A percentile compares a stretch with the other conserved stretches of the same genome.
Evolutionary conservation across 2,329 filamentous ascomycete genomes (phyloP).

Genomic region (Colletotrichum sojae): DNA sequence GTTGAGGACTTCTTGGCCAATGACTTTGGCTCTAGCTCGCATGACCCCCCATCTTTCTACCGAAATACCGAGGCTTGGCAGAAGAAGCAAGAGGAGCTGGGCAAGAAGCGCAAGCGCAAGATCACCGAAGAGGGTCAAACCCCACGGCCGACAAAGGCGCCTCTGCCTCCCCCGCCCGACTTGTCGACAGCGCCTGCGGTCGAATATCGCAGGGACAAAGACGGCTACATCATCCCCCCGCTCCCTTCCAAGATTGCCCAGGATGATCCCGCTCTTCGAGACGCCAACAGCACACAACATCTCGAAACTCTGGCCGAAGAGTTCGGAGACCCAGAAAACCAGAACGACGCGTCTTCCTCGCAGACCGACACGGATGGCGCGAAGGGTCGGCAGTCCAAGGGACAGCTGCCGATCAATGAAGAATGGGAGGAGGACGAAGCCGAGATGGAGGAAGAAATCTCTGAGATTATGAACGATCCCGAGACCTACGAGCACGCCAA

Average conservation of each 20-base stretch:
- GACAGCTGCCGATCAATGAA: slow-evolving; percentile 70
- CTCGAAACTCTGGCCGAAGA: slow-evolving; percentile 38
- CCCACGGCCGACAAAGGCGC: slow-evolving; percentile 37
- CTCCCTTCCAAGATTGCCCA: slow-evolving; percentile 36
- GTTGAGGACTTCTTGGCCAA: slow-evolving; percentile 86
- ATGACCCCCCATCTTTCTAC: slow-evolving; percentile 89
- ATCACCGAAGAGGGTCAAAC: slow-evolving; percentile 51
- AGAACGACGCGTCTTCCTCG: slow-evolving; percentile 6
- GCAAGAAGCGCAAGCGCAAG: slow-evolving; percentile 62
- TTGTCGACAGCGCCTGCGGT: slow-evolving; percentile 45
- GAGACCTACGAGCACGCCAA: slow-evolving; percentile 69
- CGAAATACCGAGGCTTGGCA: slow-evolving; percentile 73
- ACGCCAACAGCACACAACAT: slow-evolving; percentile 32
- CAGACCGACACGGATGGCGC: slow-evolving; percentile 8
- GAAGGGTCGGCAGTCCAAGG: slow-evolving; percentile 46
- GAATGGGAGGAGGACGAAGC: slow-evolving; percentile 76
- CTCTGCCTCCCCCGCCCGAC: slow-evolving; percentile 41
- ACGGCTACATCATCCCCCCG: slow-evolving; percentile 41
- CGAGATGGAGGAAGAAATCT: slow-evolving; percentile 78
- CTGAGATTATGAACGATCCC: slow-evolving; percentile 76
- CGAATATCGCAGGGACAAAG: slow-evolving; percentile 41
- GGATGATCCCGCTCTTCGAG: slow-evolving; percentile 35
- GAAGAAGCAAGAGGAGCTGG: slow-evolving; percentile 65
- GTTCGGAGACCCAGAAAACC: slow-evolving; percentile 34
- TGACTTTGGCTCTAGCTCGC: slow-evolving; percentile 70